Evolutionary conservation across 2,329 filamentous ascomycete species (phyloP), one percentile per base, ranked within the genome.

Genomic region (Aureobasidium pullulans): DNA sequence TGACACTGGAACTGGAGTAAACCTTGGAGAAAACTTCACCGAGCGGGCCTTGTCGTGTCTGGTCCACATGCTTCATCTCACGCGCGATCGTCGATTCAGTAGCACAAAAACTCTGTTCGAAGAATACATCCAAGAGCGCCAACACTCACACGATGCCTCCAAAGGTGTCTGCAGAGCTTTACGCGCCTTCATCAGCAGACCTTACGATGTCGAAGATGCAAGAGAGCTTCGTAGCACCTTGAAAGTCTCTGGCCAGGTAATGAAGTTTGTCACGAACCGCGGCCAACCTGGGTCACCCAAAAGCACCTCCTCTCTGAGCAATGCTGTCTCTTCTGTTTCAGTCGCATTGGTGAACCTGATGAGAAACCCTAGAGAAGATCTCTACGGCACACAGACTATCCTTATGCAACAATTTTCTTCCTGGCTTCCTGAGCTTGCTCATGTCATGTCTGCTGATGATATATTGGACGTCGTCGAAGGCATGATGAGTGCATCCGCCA

Each of bases 321-420:
- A 59, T 23, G 46, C 57, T 15, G 47, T 53, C 3, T 52, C 47
- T 9, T 53, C 57, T 13, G 57, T 59, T 2, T 16, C 36, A n/a
- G 47, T 52, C n/a, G 57, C 57, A 28, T 16, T 53, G 11, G 39
- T 59, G 10, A 59, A 59, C 7, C 31, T 59, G 57, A 52, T 59
- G 57, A 28, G 57, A 9, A 59, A 59, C 11, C 57, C 57, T 16
- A 52, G 57, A 46, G 47, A 59, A 42, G 57, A 52, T 16, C 37
- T 59, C 4, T 59, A 59, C 32, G 47, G 47, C 9, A 61, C 61
- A 1, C 96, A 99, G 74, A 97, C 94, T 0, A 78, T 99, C 52
- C 86, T 95, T 2, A 91, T 97, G 11, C 94, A 99, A 72, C 90
- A 97, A 71, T 96, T 97, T 71, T 93, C 97, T 70, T 89, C 89